phyloP scores from a whole-genome alignment of 257 asterid genomes.

The Solanum lignicaule region DNA sequence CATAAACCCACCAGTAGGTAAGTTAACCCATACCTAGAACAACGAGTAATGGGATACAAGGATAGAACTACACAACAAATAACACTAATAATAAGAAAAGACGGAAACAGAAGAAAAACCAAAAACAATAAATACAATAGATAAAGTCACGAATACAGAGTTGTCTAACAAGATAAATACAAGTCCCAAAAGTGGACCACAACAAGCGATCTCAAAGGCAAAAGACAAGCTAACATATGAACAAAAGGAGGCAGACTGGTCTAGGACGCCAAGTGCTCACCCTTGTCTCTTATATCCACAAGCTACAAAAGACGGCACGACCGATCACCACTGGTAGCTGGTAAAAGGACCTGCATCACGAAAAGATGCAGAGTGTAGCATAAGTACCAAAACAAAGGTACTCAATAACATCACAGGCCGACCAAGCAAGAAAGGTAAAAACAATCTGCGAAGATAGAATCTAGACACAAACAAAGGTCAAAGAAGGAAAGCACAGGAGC shows the following conservation, averaged over 20 bases:
- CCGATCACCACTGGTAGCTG: background rate
- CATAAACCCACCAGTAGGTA: background rate
- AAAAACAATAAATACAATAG: background rate
- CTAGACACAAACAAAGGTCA: too few relatives aligned
- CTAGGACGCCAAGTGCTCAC: background rate
- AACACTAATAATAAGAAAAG: background rate
- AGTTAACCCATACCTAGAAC: background rate
- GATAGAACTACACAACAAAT: background rate
- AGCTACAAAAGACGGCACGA: background rate
- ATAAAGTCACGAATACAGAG: background rate
- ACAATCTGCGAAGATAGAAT: too few relatives aligned
- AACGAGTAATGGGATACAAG: background rate
- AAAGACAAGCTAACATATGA: background rate
- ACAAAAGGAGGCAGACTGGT: background rate
- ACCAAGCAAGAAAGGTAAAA: background rate
- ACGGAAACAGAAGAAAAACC: background rate
- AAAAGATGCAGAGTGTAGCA: background rate
- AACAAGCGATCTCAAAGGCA: background rate
- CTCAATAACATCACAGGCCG: background rate
- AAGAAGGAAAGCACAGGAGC: too few relatives aligned
- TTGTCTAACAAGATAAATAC: background rate
- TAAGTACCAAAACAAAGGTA: background rate
- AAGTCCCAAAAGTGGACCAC: background rate
- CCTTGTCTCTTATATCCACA: background rate
- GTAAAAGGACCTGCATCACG: background rate